Base-by-base conservation (phyloP, 768 basidiomycete genomes). In the Ramaria rubella region DNA sequence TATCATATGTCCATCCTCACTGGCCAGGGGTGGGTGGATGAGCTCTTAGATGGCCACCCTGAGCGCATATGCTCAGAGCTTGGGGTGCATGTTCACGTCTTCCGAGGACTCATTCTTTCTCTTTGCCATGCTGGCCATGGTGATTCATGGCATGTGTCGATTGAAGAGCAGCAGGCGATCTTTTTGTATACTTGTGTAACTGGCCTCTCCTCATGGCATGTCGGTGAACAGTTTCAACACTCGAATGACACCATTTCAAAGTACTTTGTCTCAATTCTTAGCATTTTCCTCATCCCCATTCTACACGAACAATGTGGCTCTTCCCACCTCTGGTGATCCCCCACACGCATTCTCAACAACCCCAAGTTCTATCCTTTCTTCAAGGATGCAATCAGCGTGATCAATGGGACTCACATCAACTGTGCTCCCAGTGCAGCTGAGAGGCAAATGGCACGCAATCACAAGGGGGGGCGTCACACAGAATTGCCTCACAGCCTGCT, bases 301-400 rank as follows among this genome's bases (percentile, higher is more conserved):
- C n/a, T 38, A 38, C 36, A 38, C 36, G 11, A n/a, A 38, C 36
- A 38, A 38, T 38, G 36, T 38, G 36, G 11, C 11, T 38, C 36
- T 38, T n/a, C 36, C 36, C 11, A n/a, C 11, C n/a, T 11, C 11
- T 11, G 36, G 36, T 38, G 36, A 38, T 38, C 36, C 36, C 36
- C 36, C n/a, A n/a, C 36, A 38, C n/a, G 11, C 36, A 38, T 38
- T n/a, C 36, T 11, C 36, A 38, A 38, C 36, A 38, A 38, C 36
- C 36, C 36, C 36, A 38, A 38, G 36, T 38, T 38, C n/a, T 38
- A 38, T 30, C 70, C 68, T 1, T 74, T 63, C 52, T 71, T 74
- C 57, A 57, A 63, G n/a, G 59, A 69, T 52, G 65, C 64, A 15
- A 57, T 75, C 24, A 68, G 72, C 38, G 71, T 68, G 1, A 60